Evolutionary conservation across 2,329 filamentous ascomycete genomes (phyloP), one percentile per base, ranked within the genome.

Genomic region (Exutisphaerella laricina): DNA sequence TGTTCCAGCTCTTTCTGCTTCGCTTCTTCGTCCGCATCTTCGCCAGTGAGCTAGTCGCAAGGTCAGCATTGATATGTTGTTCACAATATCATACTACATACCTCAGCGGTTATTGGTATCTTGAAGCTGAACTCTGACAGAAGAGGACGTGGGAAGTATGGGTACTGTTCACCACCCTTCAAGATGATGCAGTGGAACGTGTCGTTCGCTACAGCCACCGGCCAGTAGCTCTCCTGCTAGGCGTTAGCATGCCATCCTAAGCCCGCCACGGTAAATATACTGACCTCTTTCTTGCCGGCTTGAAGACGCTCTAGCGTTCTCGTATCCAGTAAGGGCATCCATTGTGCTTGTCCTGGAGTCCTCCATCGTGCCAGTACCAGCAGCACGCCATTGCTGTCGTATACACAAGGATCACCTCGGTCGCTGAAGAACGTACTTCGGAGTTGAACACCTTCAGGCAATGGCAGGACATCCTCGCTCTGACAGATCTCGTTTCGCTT

Each of bases 181-280:
- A 98, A 81, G 57, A 98, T 97, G 67, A 98, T 96, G 70, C 94
- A 98, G 73, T 97, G 90, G 66, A 98, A 98, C 59, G 85, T 90
- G 59, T 85, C 77, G 57, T 89, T 81, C 2, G 90, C 88, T 1
- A 97, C 89, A 1, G 92, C 92, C 22, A 98, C 87, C 1, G 92
- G 92, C 78, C 89, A 98, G 70, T 98, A 98, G 0, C 75, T 79
- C 67, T 98, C 92, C 51, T 26, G 23, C 12, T 6, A 12, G 23
- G 12, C 6, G 23, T 26, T 12, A 26, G 23, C 23, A 26, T 6
- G 23, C 12, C 23, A 26, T 26, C 6, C 23, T 6, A 7, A 12
- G 23, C 12, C 12, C 12, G 6, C 12, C 12, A 12, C 6, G 23
- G 23, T 26, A 12, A 26, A 6, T 7, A 12, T 7, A 26, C 23